Conservation (phyloP, 2,329 filamentous ascomycete genomes). For the Aspergillus melleus region DNA sequence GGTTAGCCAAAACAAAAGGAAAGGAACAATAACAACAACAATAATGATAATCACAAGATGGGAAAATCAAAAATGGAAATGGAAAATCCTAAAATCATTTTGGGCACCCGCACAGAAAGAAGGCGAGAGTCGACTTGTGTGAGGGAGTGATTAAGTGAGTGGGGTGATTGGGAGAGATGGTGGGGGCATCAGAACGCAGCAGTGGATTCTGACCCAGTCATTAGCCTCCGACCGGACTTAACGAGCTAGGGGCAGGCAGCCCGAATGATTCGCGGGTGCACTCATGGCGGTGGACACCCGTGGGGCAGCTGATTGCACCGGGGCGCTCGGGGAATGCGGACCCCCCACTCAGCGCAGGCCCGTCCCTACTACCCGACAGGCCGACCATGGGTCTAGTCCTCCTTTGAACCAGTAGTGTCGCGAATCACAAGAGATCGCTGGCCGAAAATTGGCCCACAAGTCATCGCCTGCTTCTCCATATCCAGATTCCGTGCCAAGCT, state of each 20-base stretch:
- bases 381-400: conserved; percentile 7
- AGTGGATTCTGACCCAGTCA: neutral
- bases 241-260: neutral
- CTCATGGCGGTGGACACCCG: neutral
- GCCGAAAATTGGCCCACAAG: neutral
- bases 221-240: neutral
- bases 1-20: neutral
- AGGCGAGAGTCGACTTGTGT: conserved; percentile 1
- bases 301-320: conserved; percentile 17
- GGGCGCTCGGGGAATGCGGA: conserved; percentile 26
- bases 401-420: conserved; percentile 5
- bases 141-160: neutral
- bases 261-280: conserved; percentile 1
- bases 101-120: conserved; percentile 17
- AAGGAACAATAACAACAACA: neutral
- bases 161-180: neutral
- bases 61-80: neutral
- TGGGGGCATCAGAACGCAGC: neutral
- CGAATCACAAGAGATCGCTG: neutral
- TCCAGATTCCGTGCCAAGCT: neutral
- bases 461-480: neutral
- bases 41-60: neutral
- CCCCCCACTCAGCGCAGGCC: conserved; percentile 22
- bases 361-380: conserved; percentile 21
- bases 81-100: conserved; percentile 6